These are phyloP conservation scores for Hymenoscyphus fraxineus DNA, from an alignment of 2,329 filamentous ascomycete species.

Conservation along the genomic window DNA sequence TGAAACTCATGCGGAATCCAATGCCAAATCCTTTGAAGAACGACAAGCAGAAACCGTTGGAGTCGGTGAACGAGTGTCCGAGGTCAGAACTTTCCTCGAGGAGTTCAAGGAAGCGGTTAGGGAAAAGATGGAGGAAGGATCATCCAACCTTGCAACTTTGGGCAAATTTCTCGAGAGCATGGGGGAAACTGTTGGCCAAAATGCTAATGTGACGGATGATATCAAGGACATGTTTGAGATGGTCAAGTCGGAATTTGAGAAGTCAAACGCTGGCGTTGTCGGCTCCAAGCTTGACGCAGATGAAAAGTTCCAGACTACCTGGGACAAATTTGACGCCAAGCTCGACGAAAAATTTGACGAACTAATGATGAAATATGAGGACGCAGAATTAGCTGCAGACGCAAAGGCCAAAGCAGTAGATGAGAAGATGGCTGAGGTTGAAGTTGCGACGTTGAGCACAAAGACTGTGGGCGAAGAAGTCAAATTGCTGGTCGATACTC, in stretches of 20 bases:
- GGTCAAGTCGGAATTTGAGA: conserved; percentile 83
- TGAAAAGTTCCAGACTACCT: conserved; percentile 64
- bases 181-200: conserved; percentile 58
- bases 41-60: conserved; percentile 79
- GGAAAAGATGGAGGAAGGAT: conserved; percentile 71
- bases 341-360: conserved; percentile 67
- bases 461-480: conserved; percentile 84
- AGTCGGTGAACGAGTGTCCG: conserved; percentile 72
- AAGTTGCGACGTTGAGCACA: conserved; percentile 69
- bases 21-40: conserved; percentile 75
- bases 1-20: conserved; percentile 66
- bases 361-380: conserved; percentile 83
- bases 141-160: conserved; percentile 67
- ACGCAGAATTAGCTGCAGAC: conserved; percentile 71
- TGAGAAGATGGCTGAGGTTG: conserved; percentile 67
- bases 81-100: conserved; percentile 72
- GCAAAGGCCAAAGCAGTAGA: conserved; percentile 71
- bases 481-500: conserved; percentile 78
- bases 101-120: conserved; percentile 76
- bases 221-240: conserved; percentile 69
- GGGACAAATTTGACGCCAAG: conserved; percentile 51
- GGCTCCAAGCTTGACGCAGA: conserved; percentile 80
- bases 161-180: conserved; percentile 66
- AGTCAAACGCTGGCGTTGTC: conserved; percentile 74
- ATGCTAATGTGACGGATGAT: conserved; percentile 55